A percentile compares a stretch with the other conserved stretches of the same genome.
These are phyloP conservation scores for Phyllosticta citriasiana DNA, from an alignment of 2,329 filamentous ascomycete genomes.

Conservation along the genomic window DNA sequence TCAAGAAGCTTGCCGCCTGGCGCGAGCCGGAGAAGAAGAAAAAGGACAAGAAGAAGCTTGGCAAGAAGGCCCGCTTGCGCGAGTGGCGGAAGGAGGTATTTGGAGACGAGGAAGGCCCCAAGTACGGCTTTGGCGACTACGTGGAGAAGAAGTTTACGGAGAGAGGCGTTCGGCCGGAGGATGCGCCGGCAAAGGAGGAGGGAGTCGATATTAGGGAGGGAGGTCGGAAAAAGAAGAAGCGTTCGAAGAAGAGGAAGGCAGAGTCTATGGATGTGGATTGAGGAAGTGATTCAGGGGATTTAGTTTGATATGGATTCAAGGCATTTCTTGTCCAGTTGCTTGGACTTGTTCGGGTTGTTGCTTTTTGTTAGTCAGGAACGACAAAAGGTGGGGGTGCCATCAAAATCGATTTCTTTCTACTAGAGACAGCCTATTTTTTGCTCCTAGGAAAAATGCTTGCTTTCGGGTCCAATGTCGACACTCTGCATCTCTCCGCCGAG, in stretches of 20 bases:
- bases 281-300: too few species aligned
- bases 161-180: constrained; percentile 13
- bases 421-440: too few species aligned
- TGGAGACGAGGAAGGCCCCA: constrained; percentile 47
- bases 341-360: neutral
- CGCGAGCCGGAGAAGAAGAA: constrained; percentile 81
- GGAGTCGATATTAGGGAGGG: constrained; percentile 22
- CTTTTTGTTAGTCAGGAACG: too few species aligned
- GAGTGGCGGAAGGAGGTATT: constrained; percentile 72
- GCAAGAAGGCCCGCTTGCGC: constrained; percentile 83
- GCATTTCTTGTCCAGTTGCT: neutral
- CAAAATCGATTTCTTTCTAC: neutral
- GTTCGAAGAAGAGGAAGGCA: constrained; percentile 26
- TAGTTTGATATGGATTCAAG: neutral
- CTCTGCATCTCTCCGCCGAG: too few species aligned
- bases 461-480: too few species aligned
- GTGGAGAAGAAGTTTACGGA: constrained; percentile 19
- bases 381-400: neutral
- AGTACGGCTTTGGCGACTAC: constrained; percentile 30
- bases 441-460: too few species aligned
- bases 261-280: constrained; percentile 1
- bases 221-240: constrained; percentile 29
- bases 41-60: constrained; percentile 75
- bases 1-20: constrained; percentile 92
- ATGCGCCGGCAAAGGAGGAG: constrained; percentile 20